These are phyloP conservation scores for Oryza nivara DNA, from an alignment of 176 grass and related monocot species.

Conservation along the genomic window DNA sequence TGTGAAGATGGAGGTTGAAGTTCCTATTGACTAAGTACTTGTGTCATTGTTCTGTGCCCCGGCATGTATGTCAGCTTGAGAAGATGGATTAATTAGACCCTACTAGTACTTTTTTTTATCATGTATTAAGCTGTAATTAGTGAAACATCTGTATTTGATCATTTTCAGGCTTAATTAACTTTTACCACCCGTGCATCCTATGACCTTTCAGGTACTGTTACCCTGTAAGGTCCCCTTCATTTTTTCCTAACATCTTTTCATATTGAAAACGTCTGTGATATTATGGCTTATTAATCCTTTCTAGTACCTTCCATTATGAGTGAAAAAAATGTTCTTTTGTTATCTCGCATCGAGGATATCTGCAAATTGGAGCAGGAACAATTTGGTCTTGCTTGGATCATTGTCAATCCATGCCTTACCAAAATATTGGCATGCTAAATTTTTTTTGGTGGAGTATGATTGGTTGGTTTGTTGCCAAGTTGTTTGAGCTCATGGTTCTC, in stretches of 20 bases:
- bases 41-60: conserved; percentile 21
- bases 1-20: conserved; percentile 93
- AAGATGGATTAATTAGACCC: conserved; percentile 32
- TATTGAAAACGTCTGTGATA: background rate
- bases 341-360: background rate
- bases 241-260: background rate
- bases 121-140: conserved; percentile 40
- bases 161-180: conserved; percentile 26
- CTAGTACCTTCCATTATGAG: background rate
- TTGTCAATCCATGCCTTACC: no score
- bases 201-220: conserved; percentile 15
- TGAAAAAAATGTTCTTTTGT: background rate
- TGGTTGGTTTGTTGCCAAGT: no score
- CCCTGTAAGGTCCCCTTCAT: conserved; percentile 1
- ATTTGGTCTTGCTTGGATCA: background rate
- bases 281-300: conserved; percentile 4
- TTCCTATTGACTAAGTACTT: conserved; percentile 75
- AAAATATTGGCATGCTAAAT: no score
- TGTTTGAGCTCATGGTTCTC: no score
- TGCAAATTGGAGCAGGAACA: background rate
- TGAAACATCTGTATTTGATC: conserved; percentile 34
- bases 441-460: no score
- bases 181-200: background rate
- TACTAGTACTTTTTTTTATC: conserved; percentile 28
- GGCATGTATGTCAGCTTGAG: conserved; percentile 28